phyloP scores from a whole-genome alignment of 202 grass and related monocot genomes.

The Schoenoplectus tabernaemontani region DNA sequence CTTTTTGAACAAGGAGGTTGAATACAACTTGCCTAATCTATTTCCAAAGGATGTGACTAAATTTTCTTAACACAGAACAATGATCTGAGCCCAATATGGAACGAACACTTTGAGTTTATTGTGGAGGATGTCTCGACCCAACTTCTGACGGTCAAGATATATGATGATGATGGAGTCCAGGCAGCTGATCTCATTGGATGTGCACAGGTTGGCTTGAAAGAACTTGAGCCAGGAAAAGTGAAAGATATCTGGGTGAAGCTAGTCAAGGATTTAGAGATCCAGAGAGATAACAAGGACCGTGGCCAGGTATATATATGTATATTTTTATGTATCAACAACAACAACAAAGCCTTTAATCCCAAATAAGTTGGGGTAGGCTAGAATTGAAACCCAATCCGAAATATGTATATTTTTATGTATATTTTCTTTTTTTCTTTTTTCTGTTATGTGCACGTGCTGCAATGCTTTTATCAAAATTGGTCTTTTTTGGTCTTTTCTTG shows the following conservation, averaged over 20 bases:
- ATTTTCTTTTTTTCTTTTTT: too few species aligned
- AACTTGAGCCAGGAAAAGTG: slow-evolving; percentile 87
- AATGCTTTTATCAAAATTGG: background rate
- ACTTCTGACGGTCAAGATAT: slow-evolving; percentile 78
- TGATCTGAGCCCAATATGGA: slow-evolving; percentile 93
- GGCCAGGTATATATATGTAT: slow-evolving; percentile 50
- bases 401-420: too few species aligned
- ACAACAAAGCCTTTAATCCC: too few species aligned
- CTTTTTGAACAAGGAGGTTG: background rate
- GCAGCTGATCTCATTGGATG: slow-evolving; percentile 83
- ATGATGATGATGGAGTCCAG: slow-evolving; percentile 90
- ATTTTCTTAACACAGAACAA: slow-evolving; percentile 51
- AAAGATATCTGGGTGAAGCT: slow-evolving; percentile 97
- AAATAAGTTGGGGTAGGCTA: too few species aligned
- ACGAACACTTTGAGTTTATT: slow-evolving; percentile 91
- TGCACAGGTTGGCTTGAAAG: slow-evolving; percentile 67
- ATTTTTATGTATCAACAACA: too few species aligned
- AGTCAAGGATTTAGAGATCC: slow-evolving; percentile 93
- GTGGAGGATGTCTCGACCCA: slow-evolving; percentile 81
- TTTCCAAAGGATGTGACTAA: background rate
- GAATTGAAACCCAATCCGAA: too few species aligned
- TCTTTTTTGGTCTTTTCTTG: background rate
- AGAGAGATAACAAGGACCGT: slow-evolving; percentile 83
- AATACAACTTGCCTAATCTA: background rate
- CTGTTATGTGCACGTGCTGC: background rate